Percentiles rank a stretch among this genome's conserved stretches.
These are phyloP conservation scores for Vaccinium vitisidaea DNA, from an alignment of 148 eudicot genomes.

Conservation along the genomic window DNA sequence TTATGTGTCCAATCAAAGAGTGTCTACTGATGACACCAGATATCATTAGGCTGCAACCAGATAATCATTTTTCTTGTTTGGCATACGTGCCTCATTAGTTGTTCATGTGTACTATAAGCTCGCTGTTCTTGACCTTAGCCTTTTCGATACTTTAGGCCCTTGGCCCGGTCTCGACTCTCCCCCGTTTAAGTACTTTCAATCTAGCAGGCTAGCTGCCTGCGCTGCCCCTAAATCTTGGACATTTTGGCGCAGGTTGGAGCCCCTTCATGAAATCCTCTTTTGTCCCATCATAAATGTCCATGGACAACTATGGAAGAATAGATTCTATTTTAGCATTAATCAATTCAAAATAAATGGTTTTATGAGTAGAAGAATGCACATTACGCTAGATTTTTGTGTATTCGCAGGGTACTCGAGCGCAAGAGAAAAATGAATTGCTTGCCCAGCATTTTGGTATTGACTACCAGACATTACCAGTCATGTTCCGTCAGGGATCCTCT, in stretches of 20 bases:
- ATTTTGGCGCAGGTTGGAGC: too few species aligned
- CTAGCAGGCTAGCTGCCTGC: too few species aligned
- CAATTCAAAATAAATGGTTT: background rate
- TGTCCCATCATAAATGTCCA: background rate
- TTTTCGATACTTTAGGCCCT: too few species aligned
- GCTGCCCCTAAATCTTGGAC: too few species aligned
- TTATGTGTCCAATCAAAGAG: background rate
- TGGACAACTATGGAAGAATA: background rate
- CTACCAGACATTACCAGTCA: slow-evolving; percentile 49
- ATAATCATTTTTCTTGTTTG: background rate
- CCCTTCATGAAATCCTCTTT: too few species aligned
- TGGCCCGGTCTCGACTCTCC: too few species aligned
- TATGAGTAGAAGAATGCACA: background rate
- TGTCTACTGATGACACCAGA: background rate
- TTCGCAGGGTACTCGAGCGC: slow-evolving; percentile 67
- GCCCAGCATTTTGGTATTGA: slow-evolving; percentile 40
- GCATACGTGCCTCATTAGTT: background rate
- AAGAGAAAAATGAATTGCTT: slow-evolving; percentile 65
- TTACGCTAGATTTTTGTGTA: background rate
- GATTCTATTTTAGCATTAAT: background rate
- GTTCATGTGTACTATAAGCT: background rate
- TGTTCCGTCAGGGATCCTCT: slow-evolving; percentile 72
- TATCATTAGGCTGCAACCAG: background rate
- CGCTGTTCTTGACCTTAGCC: too few species aligned
- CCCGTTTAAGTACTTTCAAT: too few species aligned